Conservation (phyloP, 306 rosid species). For the Sophora flavescens region DNA sequence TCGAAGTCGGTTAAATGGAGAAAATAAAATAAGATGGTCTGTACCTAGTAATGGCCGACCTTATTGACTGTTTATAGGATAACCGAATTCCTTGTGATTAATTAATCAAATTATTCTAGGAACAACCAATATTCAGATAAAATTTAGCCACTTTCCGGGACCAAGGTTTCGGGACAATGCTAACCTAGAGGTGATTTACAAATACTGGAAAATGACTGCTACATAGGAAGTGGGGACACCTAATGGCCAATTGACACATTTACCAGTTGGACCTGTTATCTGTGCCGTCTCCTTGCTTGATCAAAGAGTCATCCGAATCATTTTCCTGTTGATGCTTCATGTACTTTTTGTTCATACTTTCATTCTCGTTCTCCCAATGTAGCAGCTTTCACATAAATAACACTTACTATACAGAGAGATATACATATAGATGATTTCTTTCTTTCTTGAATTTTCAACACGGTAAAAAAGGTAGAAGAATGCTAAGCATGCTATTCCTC, state of each 20-base stretch:
- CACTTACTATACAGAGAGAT: conserved; percentile 45
- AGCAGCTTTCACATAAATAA: conserved; percentile 1
- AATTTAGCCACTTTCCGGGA: no score
- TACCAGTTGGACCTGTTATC: not conserved
- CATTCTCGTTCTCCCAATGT: not conserved
- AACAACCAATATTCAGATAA: no score
- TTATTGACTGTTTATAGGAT: no score
- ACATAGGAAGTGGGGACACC: no score
- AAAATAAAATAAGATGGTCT: no score
- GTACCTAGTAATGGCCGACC: no score
- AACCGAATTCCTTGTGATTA: no score
- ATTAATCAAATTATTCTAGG: no score
- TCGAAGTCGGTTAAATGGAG: no score
- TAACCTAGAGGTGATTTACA: not conserved
- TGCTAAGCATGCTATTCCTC: conserved; percentile 32
- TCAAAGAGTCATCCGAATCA: not conserved
- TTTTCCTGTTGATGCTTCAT: not conserved
- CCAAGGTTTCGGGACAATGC: not conserved
- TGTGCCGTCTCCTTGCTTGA: no score
- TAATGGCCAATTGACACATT: not conserved
- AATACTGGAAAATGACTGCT: not conserved
- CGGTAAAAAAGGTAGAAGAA: conserved; percentile 37
- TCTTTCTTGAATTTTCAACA: conserved; percentile 26
- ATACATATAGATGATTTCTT: conserved; percentile 31
- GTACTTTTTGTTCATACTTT: not conserved